Percentiles rank a stretch among this genome's conserved stretches.
Evolutionary conservation across 208 protist species (phyloP).

Genomic region (Leishmania tarentolae): DNA sequence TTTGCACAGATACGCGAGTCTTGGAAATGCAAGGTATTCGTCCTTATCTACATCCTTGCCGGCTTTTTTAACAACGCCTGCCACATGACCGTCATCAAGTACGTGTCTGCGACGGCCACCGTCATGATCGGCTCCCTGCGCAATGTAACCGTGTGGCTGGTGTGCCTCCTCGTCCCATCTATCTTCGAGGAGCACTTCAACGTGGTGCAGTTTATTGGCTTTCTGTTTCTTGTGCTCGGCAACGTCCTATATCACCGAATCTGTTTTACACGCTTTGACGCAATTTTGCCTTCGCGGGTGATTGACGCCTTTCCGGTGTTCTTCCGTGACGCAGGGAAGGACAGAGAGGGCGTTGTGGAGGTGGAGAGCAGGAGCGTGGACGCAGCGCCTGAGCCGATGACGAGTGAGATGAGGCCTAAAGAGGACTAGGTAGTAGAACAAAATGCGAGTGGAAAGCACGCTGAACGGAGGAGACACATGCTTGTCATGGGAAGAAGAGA

Average conservation of each 20-base stretch:
- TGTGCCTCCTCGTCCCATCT: conserved; percentile 56
- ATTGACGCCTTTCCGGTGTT: conserved; percentile 40
- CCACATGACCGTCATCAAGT: conserved; percentile 70
- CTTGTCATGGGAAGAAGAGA: background rate
- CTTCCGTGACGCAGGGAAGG: conserved; percentile 24
- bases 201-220: conserved; percentile 66
- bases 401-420: background rate
- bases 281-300: conserved; percentile 40
- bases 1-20: conserved; percentile 58
- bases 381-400: background rate
- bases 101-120: conserved; percentile 65
- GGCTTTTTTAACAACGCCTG: conserved; percentile 70
- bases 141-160: conserved; percentile 71
- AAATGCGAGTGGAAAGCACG: background rate
- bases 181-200: conserved; percentile 75
- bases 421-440: background rate
- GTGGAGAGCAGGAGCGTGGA: background rate
- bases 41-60: conserved; percentile 51
- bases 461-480: background rate
- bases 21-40: conserved; percentile 42
- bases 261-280: conserved; percentile 45
- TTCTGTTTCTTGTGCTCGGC: conserved; percentile 54
- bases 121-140: conserved; percentile 78
- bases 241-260: conserved; percentile 74
- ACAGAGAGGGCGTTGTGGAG: background rate